A percentile compares a stretch with the other conserved stretches of the same genome.
These are phyloP conservation scores for Curvularia eragrostidis DNA, from an alignment of 2,329 filamentous ascomycete species.

Conservation along the genomic window DNA sequence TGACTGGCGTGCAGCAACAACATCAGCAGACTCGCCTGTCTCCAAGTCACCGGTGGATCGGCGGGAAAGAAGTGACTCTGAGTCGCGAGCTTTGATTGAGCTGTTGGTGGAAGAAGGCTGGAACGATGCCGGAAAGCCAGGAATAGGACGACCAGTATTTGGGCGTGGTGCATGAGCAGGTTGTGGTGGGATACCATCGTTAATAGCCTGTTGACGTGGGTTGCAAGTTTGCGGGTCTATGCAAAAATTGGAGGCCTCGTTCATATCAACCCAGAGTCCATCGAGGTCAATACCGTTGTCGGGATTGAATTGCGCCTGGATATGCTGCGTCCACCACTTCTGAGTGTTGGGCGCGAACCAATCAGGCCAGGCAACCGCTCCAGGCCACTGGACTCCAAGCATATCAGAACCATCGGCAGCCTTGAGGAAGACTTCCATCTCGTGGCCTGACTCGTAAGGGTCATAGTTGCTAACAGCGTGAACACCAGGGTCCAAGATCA, in stretches of 20 bases:
- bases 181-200: conserved; percentile 62
- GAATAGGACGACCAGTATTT: conserved; percentile 67
- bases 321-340: conserved; percentile 73
- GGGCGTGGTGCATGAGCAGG: conserved; percentile 61
- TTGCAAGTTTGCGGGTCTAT: conserved; percentile 54
- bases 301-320: conserved; percentile 68
- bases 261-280: conserved; percentile 66
- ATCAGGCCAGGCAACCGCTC: conserved; percentile 74
- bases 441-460: conserved; percentile 67
- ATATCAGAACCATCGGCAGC: conserved; percentile 62
- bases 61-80: not conserved
- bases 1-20: conserved; percentile 20
- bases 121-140: conserved; percentile 72
- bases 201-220: conserved; percentile 46
- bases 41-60: not conserved
- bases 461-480: conserved; percentile 60
- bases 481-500: conserved; percentile 75
- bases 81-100: conserved; percentile 13
- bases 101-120: conserved; percentile 59
- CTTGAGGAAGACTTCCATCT: conserved; percentile 63
- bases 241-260: conserved; percentile 51
- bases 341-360: conserved; percentile 74
- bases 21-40: not conserved
- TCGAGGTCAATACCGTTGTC: conserved; percentile 75
- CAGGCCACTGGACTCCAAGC: conserved; percentile 77